These are phyloP conservation scores for Sphagnum magellanicum DNA, from an alignment of 228 moss, liverwort and hornwort species.

Conservation along the genomic window DNA sequence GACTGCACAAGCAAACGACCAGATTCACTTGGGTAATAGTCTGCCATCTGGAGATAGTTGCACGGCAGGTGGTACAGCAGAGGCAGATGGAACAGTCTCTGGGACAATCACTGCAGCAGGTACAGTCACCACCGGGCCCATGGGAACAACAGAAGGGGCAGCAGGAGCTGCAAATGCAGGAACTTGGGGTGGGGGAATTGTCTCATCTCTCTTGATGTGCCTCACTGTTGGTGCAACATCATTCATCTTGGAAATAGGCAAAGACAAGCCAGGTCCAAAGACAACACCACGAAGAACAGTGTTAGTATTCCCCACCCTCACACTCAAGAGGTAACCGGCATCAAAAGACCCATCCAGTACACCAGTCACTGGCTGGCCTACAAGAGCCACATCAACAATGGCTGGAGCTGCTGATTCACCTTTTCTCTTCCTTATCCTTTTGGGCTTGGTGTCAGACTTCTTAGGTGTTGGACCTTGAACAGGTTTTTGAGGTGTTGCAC, in stretches of 20 bases:
- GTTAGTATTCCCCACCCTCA: conserved; percentile 62
- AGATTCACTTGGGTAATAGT: conserved; percentile 34
- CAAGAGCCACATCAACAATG: conserved; percentile 57
- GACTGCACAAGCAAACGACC: conserved; percentile 20
- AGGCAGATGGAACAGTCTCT: conserved; percentile 19
- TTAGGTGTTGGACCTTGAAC: neutral
- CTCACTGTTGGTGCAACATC: conserved; percentile 75
- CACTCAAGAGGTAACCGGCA: conserved; percentile 81
- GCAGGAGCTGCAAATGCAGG: conserved; percentile 13
- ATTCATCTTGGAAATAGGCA: conserved; percentile 52
- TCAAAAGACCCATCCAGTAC: conserved; percentile 90
- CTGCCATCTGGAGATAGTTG: conserved; percentile 6
- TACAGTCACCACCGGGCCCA: conserved; percentile 9
- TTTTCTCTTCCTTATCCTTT: conserved; percentile 70
- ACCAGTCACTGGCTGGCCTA: conserved; percentile 82
- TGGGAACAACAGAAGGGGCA: neutral
- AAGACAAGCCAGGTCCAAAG: conserved; percentile 70
- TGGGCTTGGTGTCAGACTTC: conserved; percentile 15
- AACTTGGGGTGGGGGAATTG: conserved; percentile 18
- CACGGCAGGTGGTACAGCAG: neutral
- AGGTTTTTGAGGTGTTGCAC: conserved; percentile 24
- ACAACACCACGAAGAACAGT: conserved; percentile 77
- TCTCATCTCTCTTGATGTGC: conserved; percentile 65
- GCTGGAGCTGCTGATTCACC: conserved; percentile 18
- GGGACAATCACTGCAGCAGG: conserved; percentile 40